phyloP scores from a whole-genome alignment of 179 eudicot genomes.

The Silene coronaria region DNA sequence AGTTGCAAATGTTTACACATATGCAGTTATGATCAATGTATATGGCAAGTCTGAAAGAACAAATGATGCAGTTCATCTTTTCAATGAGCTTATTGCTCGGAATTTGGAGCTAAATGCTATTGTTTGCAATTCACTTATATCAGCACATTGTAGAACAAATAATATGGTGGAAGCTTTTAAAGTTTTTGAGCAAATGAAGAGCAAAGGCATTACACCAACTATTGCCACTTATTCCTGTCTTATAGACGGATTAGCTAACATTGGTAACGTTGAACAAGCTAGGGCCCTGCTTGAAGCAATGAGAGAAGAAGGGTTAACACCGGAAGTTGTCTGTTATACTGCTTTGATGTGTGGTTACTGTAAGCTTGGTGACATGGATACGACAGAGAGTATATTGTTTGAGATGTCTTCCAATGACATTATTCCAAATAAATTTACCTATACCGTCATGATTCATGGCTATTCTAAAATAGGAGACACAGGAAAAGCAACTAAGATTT shows the following conservation, averaged over 20 bases:
- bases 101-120: conserved; percentile 44
- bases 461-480: conserved; percentile 51
- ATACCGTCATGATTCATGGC: conserved; percentile 66
- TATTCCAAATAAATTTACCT: conserved; percentile 68
- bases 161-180: conserved; percentile 53
- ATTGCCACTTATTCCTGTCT: conserved; percentile 58
- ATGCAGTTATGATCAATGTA: conserved; percentile 65
- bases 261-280: conserved; percentile 53
- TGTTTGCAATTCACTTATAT: conserved; percentile 61
- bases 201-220: conserved; percentile 54
- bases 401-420: conserved; percentile 56
- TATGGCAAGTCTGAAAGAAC: conserved; percentile 57
- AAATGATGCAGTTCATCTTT: conserved; percentile 51
- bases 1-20: conserved; percentile 45
- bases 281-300: conserved; percentile 45
- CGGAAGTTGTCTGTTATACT: conserved; percentile 71
- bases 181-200: conserved; percentile 62
- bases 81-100: conserved; percentile 44
- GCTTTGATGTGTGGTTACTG: conserved; percentile 73
- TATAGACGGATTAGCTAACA: conserved; percentile 54
- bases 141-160: conserved; percentile 47
- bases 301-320: conserved; percentile 52
- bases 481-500: conserved; percentile 44
- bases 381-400: conserved; percentile 42
- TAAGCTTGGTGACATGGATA: conserved; percentile 70